Evolutionary conservation across 2,329 filamentous ascomycete genomes (phyloP).

Genomic region (Ilyonectria mors-panacis): DNA sequence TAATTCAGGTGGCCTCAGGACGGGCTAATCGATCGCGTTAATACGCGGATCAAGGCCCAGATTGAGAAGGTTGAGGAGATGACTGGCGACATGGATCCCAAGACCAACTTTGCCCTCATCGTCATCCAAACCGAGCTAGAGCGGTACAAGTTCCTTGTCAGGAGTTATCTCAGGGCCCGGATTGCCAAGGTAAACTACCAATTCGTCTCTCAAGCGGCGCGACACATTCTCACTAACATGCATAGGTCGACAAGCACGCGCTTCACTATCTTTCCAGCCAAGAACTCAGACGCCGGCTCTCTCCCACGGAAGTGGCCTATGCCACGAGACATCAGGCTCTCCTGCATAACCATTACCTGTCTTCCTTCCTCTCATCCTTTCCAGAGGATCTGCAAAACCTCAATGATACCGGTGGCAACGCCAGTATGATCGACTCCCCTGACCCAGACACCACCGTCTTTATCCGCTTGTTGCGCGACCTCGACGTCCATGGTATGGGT

Average conservation of each 20-base stretch:
- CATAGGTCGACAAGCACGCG: constrained; percentile 81
- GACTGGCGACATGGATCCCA: constrained; percentile 89
- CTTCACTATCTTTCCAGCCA: constrained; percentile 78
- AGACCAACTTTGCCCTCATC: constrained; percentile 92
- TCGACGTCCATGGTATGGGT: constrained; percentile 71
- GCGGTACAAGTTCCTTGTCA: constrained; percentile 90
- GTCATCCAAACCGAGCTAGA: constrained; percentile 97
- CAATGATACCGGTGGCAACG: constrained; percentile 90
- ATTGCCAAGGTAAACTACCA: constrained; percentile 80
- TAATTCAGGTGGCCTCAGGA: constrained; percentile 73
- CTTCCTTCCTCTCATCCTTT: constrained; percentile 88
- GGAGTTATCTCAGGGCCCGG: constrained; percentile 86
- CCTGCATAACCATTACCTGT: constrained; percentile 86
- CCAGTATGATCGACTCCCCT: constrained; percentile 92
- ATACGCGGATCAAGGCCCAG: constrained; percentile 78
- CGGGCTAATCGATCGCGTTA: constrained; percentile 85
- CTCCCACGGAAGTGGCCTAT: constrained; percentile 83
- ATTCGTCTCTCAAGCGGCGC: neutral
- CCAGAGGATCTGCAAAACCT: constrained; percentile 84
- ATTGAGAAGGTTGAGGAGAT: constrained; percentile 81
- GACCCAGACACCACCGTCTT: constrained; percentile 90
- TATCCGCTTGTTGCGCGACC: constrained; percentile 77
- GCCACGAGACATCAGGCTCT: constrained; percentile 88
- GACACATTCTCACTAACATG: neutral
- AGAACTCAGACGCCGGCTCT: constrained; percentile 74